phyloP scores from a whole-genome alignment of 1,284 basidiomycete species.

The Ganoderma leucocontextum region DNA sequence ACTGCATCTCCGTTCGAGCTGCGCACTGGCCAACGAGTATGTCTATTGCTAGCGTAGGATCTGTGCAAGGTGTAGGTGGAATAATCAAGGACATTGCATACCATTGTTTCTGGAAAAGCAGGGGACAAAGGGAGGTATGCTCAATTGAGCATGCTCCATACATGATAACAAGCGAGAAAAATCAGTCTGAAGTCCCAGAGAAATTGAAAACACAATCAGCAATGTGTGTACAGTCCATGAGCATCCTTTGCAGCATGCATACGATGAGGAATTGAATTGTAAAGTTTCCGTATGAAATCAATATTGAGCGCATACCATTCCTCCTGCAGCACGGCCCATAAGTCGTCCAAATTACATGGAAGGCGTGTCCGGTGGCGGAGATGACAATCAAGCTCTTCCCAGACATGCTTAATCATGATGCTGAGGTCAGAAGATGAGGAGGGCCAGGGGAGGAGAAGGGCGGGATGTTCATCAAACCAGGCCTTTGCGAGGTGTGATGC shows the following conservation, averaged over 20 bases:
- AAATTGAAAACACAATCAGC: neutral
- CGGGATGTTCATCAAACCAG: slow-evolving; percentile 45
- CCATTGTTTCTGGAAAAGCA: too few species aligned
- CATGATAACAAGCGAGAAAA: neutral
- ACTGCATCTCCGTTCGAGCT: too few species aligned
- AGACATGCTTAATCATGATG: slow-evolving; percentile 21
- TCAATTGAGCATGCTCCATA: neutral
- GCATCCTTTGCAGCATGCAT: neutral
- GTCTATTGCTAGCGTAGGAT: too few species aligned
- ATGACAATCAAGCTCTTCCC: neutral
- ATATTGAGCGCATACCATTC: slow-evolving; percentile 10
- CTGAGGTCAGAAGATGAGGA: slow-evolving; percentile 48
- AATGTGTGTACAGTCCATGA: slow-evolving; percentile 1
- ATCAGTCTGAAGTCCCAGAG: neutral
- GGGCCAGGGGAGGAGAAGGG: slow-evolving; percentile 45
- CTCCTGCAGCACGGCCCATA: slow-evolving; percentile 12
- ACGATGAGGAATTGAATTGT: neutral
- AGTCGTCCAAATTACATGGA: neutral
- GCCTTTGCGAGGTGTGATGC: slow-evolving; percentile 35
- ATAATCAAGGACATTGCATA: too few species aligned
- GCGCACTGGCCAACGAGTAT: too few species aligned
- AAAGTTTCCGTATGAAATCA: slow-evolving; percentile 4
- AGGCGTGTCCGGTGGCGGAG: neutral
- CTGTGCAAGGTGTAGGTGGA: too few species aligned
- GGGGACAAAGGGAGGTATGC: neutral